Evolutionary conservation across 768 basidiomycete species (phyloP), one percentile per base, ranked within the genome.

Genomic region (Pholiota conissans): DNA sequence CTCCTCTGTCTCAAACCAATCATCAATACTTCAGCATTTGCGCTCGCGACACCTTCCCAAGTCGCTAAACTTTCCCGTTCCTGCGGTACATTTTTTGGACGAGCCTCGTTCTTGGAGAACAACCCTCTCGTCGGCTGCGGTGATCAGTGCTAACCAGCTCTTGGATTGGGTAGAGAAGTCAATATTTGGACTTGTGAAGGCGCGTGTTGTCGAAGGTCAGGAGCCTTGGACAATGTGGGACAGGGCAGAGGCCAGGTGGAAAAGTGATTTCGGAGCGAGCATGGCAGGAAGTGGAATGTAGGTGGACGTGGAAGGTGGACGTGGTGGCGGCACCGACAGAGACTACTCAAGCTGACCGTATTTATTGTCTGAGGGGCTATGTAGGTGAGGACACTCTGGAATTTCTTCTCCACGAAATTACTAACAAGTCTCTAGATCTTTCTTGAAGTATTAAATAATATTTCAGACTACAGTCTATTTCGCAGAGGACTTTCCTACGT

Each of bases 181-280:
- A 56, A 52, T 80, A 1, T 85, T 82, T 60, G 45, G 57, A 0
- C 22, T 68, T 2, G 59, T 68, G 5, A 61, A 72, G 0, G 86
- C 83, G 16, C 70, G 82, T 47, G 76, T 83, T 39, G 81, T 86
- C 0, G 61, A 59, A 11, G 84, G 83, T 1, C 65, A 74, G 24
- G 85, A 86, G 64, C 84, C 85, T 5, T 86, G 85, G 85, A 65
- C 62, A 28, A 65, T 71, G 45, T 81, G 84, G 85, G 68, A 76
- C 28, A 66, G 80, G 27, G 76, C 73, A 6, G 63, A 50, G 22
- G 39, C 34, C 1, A 42, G 28, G 18, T 2, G 18, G 29, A 30
- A 45, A 27, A 28, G 27, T 16, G 53, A 42, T 20, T 45, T 22
- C 10, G 28, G 5, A 26, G 32, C 13, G 13, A 9, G 6, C 18